Percentiles rank a stretch among this genome's conserved stretches.
Evolutionary conservation across 345 rosid genomes (phyloP).

Genomic region (Physaria fendleri): DNA sequence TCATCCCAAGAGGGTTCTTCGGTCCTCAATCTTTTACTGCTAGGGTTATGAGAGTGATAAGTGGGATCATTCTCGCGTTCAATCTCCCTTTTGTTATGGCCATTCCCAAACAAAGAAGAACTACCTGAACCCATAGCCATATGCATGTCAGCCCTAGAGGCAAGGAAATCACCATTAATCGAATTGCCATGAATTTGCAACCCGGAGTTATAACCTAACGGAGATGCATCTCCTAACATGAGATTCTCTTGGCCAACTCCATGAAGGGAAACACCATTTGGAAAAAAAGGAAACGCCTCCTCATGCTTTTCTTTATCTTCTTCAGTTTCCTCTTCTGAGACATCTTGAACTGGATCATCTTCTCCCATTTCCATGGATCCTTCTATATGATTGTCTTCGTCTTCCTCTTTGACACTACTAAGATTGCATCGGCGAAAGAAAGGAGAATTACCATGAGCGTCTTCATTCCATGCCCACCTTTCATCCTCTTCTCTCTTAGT

Average conservation of each 20-base stretch:
- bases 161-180: conserved; percentile 52
- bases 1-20: conserved; percentile 48
- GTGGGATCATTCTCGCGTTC: conserved; percentile 43
- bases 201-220: conserved; percentile 46
- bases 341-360: conserved; percentile 31
- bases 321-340: conserved; percentile 28
- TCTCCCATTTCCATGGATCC: conserved; percentile 34
- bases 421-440: conserved; percentile 43
- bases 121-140: conserved; percentile 54
- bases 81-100: conserved; percentile 60
- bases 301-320: conserved; percentile 36
- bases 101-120: conserved; percentile 45
- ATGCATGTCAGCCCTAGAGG: conserved; percentile 47
- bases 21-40: conserved; percentile 61
- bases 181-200: conserved; percentile 44
- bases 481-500: conserved; percentile 35
- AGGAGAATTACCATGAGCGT: conserved; percentile 30
- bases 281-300: conserved; percentile 40
- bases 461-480: conserved; percentile 40
- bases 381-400: conserved; percentile 25
- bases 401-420: conserved; percentile 21
- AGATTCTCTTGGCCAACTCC: conserved; percentile 49
- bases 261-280: conserved; percentile 40
- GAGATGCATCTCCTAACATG: conserved; percentile 48
- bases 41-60: conserved; percentile 43